phyloP scores from a whole-genome alignment of 2,329 filamentous ascomycete species.

The Emmonsiellopsis sp. region DNA sequence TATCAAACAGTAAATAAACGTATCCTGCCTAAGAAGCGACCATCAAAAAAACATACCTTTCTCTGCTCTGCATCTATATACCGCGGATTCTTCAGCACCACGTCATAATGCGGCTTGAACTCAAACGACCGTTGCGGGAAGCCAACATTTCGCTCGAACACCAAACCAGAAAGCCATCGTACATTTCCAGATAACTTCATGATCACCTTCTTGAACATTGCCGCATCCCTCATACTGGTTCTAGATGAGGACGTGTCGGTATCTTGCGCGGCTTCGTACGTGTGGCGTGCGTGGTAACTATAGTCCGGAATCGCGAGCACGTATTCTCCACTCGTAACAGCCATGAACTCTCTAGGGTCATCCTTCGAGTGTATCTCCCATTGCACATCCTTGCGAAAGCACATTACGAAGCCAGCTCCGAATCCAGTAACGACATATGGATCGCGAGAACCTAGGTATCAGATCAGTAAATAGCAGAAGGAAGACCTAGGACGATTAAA shows the following conservation, averaged over 20 bases:
- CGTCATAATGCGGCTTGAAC: conserved; percentile 86
- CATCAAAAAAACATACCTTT: conserved; percentile 26
- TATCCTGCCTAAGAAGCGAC: not conserved
- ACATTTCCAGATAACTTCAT: conserved; percentile 98
- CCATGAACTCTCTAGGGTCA: conserved; percentile 89
- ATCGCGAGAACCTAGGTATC: conserved; percentile 57
- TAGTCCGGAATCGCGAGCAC: conserved; percentile 91
- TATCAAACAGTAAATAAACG: conserved; percentile 21
- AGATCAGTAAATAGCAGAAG: conserved; percentile 8
- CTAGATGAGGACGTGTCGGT: conserved; percentile 53
- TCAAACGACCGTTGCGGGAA: conserved; percentile 68
- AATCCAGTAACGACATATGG: conserved; percentile 88
- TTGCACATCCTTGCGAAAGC: conserved; percentile 88
- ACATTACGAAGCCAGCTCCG: conserved; percentile 94
- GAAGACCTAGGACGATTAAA: conserved; percentile 1
- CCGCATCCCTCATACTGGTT: conserved; percentile 40
- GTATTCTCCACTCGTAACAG: conserved; percentile 89
- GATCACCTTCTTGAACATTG: conserved; percentile 94
- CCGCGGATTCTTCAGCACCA: conserved; percentile 72
- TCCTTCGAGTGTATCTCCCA: conserved; percentile 78
- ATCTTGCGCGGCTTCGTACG: conserved; percentile 38
- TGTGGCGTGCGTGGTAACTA: conserved; percentile 71
- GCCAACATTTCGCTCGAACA: conserved; percentile 78
- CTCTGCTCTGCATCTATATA: conserved; percentile 53
- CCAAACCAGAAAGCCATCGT: conserved; percentile 79